Percentiles rank a stretch among this genome's conserved stretches.
Conservation (phyloP, 2,329 filamentous ascomycete genomes). For the Madurella mycetomatis region DNA sequence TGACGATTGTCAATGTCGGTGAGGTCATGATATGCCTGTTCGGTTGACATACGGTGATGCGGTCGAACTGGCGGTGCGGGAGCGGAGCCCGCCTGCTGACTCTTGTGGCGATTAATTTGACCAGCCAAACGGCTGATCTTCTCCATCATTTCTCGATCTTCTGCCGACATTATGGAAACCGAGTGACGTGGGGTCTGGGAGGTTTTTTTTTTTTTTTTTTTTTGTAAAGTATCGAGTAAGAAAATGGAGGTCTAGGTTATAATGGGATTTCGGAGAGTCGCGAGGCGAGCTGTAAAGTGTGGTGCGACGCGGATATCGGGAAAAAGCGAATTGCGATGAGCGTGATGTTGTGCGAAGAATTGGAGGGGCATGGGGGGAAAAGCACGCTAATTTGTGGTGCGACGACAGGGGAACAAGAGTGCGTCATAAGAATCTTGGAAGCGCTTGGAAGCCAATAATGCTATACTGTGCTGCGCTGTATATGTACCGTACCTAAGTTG, state of each 20-base stretch:
- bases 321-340: neutral
- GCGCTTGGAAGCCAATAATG: neutral
- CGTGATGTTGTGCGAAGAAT: neutral
- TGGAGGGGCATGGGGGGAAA: neutral
- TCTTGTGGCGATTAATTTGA: conserved; percentile 77
- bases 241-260: neutral
- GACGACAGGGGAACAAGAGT: neutral
- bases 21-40: conserved; percentile 2
- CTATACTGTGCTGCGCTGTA: too few relatives aligned
- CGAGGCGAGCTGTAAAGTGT: neutral
- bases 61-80: conserved; percentile 23
- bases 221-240: neutral
- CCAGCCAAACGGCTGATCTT: conserved; percentile 52
- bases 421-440: neutral
- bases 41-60: conserved; percentile 35
- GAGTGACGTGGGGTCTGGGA: neutral
- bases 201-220: too few relatives aligned
- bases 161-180: conserved; percentile 38
- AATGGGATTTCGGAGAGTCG: neutral
- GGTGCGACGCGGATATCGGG: neutral
- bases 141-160: conserved; percentile 51
- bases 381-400: neutral
- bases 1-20: conserved; percentile 14
- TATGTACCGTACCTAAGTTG: too few relatives aligned
- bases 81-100: conserved; percentile 47